Evolutionary conservation across 305 asterid species (phyloP).

Genomic region (Plantago coronopus): DNA sequence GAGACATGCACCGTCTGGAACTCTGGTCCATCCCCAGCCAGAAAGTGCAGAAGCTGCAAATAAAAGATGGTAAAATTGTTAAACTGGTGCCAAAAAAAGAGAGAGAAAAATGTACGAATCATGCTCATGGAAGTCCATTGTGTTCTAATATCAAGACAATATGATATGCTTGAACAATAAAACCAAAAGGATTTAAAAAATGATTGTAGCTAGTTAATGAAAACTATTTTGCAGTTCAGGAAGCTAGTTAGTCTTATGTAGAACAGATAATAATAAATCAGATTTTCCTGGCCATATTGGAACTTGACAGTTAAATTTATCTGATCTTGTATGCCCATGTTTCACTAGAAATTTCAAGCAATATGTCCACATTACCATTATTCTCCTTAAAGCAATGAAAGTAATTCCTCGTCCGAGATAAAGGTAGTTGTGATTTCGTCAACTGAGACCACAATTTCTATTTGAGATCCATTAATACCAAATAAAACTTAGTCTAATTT

Average conservation of each 20-base stretch:
- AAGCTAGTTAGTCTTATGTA: neutral
- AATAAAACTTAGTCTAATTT: slow-evolving; percentile 8
- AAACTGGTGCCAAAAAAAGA: neutral
- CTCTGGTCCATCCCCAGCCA: slow-evolving; percentile 77
- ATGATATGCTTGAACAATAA: neutral
- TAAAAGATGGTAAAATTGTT: slow-evolving; percentile 5
- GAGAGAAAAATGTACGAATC: neutral
- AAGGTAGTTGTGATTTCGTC: slow-evolving; percentile 1
- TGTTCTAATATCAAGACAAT: neutral
- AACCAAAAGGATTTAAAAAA: slow-evolving; percentile 4
- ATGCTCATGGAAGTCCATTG: slow-evolving; percentile 1
- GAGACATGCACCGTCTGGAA: slow-evolving; percentile 59
- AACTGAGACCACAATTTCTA: slow-evolving; percentile 10
- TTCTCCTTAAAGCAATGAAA: neutral
- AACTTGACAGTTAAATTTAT: neutral
- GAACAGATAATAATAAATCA: slow-evolving; percentile 2
- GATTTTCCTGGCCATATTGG: slow-evolving; percentile 12
- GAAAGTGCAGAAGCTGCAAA: slow-evolving; percentile 70
- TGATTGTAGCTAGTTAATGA: slow-evolving; percentile 1
- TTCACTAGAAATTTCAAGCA: neutral
- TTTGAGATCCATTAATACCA: slow-evolving; percentile 4
- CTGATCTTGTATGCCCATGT: neutral
- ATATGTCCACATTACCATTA: neutral
- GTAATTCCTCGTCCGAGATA: neutral
- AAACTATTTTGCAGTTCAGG: neutral